Evolutionary conservation across 768 basidiomycete species (phyloP).

Genomic region (Sutorius australiensis): DNA sequence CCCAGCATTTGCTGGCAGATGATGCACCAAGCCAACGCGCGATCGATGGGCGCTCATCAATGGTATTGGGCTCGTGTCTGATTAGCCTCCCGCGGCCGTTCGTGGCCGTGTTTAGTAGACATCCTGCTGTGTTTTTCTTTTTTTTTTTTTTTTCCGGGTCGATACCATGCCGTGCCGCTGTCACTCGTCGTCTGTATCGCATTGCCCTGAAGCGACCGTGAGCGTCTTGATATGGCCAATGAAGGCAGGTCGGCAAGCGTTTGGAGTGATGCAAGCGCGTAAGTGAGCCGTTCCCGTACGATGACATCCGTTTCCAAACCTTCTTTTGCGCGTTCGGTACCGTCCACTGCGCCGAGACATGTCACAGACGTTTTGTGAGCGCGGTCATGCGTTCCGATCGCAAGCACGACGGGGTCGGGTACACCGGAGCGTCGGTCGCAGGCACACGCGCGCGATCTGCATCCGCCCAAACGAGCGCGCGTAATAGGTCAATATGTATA

Average conservation of each 20-base stretch:
- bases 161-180: slow-evolving; percentile 3
- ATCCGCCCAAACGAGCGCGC: background rate
- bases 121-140: slow-evolving; percentile 9
- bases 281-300: slow-evolving; percentile 2
- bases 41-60: slow-evolving; percentile 13
- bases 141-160: background rate
- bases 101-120: slow-evolving; percentile 10
- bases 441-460: slow-evolving; percentile 5
- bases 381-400: slow-evolving; percentile 22
- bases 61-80: slow-evolving; percentile 16
- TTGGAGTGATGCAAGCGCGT: slow-evolving; percentile 3
- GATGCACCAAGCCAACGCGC: slow-evolving; percentile 20
- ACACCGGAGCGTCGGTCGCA: slow-evolving; percentile 5
- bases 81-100: slow-evolving; percentile 20
- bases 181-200: background rate
- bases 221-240: background rate
- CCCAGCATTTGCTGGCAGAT: slow-evolving; percentile 19
- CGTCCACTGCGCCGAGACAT: slow-evolving; percentile 2
- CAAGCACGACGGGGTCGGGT: background rate
- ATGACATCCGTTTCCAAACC: background rate
- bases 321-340: slow-evolving; percentile 3
- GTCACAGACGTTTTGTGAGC: slow-evolving; percentile 10
- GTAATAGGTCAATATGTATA: slow-evolving; percentile 4
- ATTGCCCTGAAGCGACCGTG: background rate
- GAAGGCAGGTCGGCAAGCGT: background rate